phyloP scores from a whole-genome alignment of 192 early-diverging fungal genomes.

The Backusella psychrophila region DNA sequence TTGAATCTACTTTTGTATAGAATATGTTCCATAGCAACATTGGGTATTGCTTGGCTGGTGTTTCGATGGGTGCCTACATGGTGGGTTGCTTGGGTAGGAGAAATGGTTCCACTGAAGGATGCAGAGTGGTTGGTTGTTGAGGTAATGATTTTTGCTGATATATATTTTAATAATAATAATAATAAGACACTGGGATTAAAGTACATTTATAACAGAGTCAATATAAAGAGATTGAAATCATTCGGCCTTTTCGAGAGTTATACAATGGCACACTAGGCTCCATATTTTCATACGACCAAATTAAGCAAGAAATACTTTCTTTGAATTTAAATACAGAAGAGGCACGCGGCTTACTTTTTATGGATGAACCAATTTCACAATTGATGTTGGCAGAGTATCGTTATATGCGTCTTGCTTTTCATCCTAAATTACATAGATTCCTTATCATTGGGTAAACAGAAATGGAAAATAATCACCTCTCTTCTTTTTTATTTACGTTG shows the following conservation, averaged over 20 bases:
- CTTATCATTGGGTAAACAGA: slow-evolving; percentile 34
- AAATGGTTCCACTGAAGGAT: slow-evolving; percentile 57
- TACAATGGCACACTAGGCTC: slow-evolving; percentile 70
- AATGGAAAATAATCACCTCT: not conserved
- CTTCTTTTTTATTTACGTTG: not conserved
- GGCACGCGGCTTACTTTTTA: slow-evolving; percentile 9
- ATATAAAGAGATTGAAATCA: slow-evolving; percentile 57
- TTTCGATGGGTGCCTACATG: slow-evolving; percentile 84
- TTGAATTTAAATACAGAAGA: slow-evolving; percentile 12
- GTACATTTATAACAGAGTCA: slow-evolving; percentile 46
- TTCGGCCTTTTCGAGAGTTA: slow-evolving; percentile 50
- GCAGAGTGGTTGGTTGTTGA: slow-evolving; percentile 73
- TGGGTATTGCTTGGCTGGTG: slow-evolving; percentile 72
- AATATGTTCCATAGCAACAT: slow-evolving; percentile 60
- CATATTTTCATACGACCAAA: slow-evolving; percentile 56
- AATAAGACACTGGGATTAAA: not conserved
- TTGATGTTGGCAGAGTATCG: slow-evolving; percentile 53
- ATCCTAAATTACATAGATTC: slow-evolving; percentile 46
- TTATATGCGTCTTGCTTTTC: slow-evolving; percentile 53
- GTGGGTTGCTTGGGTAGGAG: slow-evolving; percentile 71
- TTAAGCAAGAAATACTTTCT: slow-evolving; percentile 34
- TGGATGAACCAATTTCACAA: slow-evolving; percentile 36
- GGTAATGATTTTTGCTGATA: slow-evolving; percentile 23
- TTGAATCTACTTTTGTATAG: slow-evolving; percentile 58
- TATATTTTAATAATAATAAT: not conserved